Base-by-base conservation (phyloP, 345 rosid genomes). In the Eucalyptus sp. region DNA sequence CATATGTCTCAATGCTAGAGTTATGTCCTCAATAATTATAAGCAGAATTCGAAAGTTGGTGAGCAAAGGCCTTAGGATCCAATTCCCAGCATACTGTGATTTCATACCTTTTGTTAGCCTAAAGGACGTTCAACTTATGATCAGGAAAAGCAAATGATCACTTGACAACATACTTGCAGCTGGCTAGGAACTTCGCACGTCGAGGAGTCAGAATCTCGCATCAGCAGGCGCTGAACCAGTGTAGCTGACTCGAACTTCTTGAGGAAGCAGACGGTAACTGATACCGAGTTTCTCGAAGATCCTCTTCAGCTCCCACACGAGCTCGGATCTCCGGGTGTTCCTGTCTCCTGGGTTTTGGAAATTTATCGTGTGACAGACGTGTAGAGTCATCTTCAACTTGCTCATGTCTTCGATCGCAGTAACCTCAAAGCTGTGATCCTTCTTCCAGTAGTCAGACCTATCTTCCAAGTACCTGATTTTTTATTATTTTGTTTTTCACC, bases 331-430 rank as follows among this genome's bases (percentile, higher is more conserved):
- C 88, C 98, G 79, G 60, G 89, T 89, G 87, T 44, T 93, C 91
- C 91, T 94, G 71, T 95, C 97, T 49, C 92, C 94, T 12, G 90
- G 90, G 68, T 94, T 94, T 87, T 95, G 98, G 90, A 94, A 95
- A 89, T 95, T 96, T 60, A 94, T 92, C 62, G 96, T 96, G 93
- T 95, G 98, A 85, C 89, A 91, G 10, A 91, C 89, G 88, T 90
- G 93, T 12, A 95, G 91, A 80, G 90, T 95, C 92, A 96, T 93
- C 92, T 94, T 95, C 91, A 96, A 92, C 92, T 93, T 96, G 92
- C 95, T 93, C 94, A 96, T 93, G 88, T 95, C 76, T 92, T 94
- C 96, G 50, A 96, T 94, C 90, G 94, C 96, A 89, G 93, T 90
- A 89, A 95, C 92, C 86, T 93, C 91, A 86, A 95, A 93, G 41